phyloP scores from a whole-genome alignment of 441 rosid species.

The Pelargonium citronellum region DNA sequence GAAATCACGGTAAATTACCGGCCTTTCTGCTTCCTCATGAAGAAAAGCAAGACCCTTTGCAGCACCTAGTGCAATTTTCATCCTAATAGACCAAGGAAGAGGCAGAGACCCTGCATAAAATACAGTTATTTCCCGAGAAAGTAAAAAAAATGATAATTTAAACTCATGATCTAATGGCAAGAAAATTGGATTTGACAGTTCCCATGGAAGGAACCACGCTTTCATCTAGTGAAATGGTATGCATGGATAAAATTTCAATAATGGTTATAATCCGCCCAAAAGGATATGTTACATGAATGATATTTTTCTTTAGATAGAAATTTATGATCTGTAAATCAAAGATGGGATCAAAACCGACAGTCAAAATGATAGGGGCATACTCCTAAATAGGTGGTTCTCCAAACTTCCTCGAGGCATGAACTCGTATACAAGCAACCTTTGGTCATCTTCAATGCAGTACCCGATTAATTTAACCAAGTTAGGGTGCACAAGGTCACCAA shows the following conservation, averaged over 20 bases:
- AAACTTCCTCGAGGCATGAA: slow-evolving; percentile 63
- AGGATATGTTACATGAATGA: too few relatives aligned
- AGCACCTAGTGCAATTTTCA: slow-evolving; percentile 4
- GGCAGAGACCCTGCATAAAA: slow-evolving; percentile 51
- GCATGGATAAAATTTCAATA: too few relatives aligned
- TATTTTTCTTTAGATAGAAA: neutral
- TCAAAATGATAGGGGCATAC: slow-evolving; percentile 28
- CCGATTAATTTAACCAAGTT: slow-evolving; percentile 58
- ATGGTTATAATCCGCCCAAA: too few relatives aligned
- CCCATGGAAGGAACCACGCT: too few relatives aligned
- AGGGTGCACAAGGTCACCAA: slow-evolving; percentile 54
- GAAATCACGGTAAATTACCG: slow-evolving; percentile 64
- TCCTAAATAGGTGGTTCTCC: slow-evolving; percentile 59
- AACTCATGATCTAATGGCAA: too few relatives aligned
- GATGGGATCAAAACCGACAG: too few relatives aligned
- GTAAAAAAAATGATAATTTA: slow-evolving; percentile 12
- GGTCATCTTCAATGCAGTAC: slow-evolving; percentile 59
- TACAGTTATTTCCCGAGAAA: slow-evolving; percentile 28
- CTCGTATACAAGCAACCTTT: slow-evolving; percentile 50
- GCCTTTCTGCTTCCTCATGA: slow-evolving; percentile 66
- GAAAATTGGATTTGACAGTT: too few relatives aligned
- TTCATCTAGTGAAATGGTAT: too few relatives aligned
- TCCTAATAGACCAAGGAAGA: slow-evolving; percentile 42
- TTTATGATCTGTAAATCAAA: too few relatives aligned
- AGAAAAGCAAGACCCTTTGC: slow-evolving; percentile 67